Evolutionary conservation across 169 alveolate species (phyloP).

Genomic region (Plasmodium gallinaceum): DNA sequence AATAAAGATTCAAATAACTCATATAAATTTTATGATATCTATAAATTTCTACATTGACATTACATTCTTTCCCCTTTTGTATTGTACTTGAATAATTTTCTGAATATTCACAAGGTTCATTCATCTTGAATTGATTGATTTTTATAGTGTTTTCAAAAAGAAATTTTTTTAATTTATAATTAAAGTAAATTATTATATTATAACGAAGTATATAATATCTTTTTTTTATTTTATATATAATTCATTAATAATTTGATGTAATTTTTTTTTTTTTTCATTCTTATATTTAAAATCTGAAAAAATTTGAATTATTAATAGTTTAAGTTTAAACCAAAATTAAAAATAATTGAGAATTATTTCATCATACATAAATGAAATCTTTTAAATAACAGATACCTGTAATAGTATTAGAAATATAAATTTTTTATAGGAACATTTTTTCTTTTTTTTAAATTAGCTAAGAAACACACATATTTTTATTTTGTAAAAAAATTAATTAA

Average conservation of each 20-base stretch:
- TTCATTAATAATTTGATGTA: not conserved
- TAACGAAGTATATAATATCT: not conserved
- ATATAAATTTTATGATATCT: conserved; percentile 56
- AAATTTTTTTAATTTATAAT: not conserved
- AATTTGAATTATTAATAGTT: no score
- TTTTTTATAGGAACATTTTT: no score
- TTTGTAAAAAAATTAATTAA: no score
- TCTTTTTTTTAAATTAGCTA: no score
- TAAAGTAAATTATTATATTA: not conserved
- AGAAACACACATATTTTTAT: no score
- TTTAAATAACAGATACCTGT: no score
- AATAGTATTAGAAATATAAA: no score
- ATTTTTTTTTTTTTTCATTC: not conserved
- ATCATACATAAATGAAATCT: no score
- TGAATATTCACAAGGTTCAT: not conserved
- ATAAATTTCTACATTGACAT: conserved; percentile 6
- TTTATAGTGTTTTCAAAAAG: not conserved
- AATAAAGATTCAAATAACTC: conserved; percentile 47
- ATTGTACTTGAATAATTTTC: not conserved
- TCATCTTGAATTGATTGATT: not conserved
- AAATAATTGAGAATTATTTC: no score
- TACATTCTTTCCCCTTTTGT: not conserved
- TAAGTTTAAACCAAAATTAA: no score
- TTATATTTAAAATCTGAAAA: not conserved
- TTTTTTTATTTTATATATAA: not conserved